Evolutionary conservation across 192 early-diverging fungal genomes (phyloP), one percentile per base, ranked within the genome.

Genomic region (Fimicolochytrium jonesii): DNA sequence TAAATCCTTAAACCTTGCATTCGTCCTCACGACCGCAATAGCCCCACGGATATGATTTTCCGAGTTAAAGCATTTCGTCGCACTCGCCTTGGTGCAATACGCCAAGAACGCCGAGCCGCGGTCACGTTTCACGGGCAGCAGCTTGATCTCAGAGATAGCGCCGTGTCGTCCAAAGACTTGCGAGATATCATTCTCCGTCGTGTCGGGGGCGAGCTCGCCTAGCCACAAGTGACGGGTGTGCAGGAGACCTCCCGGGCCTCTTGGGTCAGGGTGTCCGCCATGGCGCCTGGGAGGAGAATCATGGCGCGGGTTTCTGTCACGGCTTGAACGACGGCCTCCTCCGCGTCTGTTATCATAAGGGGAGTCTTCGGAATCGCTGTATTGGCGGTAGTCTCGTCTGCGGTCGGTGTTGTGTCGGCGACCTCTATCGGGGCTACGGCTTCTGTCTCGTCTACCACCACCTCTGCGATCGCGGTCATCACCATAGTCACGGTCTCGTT

Each of bases 221-320:
- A 66, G 20, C 64, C 64, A 66, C 15, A 66, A 35, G 33, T 66
- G 64, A 20, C 64, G 64, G 18, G 64, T 66, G 23, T 44, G 23
- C 4, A 58, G 29, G n/a, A 34, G 39, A 2, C 46, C 64, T 22
- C 32, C 39, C 22, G 23, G 37, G 35, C 39, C 36, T 43, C 17
- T 31, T 32, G 22, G 54, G n/a, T 3, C 22, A 36, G 33, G 53
- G 53, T 17, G 29, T 22, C 26, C 26, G n/a, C 48, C 28, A 17
- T 17, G 10, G 10, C 37, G 37, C 17, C 37, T 39, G 9, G 37
- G 17, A 9, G 37, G 37, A 11, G 37, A 39, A 9, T 17, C 10
- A 17, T 17, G 37, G 10, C 37, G 37, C 9, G 37, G 17, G 37
- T 39, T 22, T 22, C 46, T 48, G 22, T 48, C 46, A 7, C 46